Evolutionary conservation across 768 basidiomycete genomes (phyloP), one percentile per base, ranked within the genome.

Genomic region (Pleurotus citrinopileatus): DNA sequence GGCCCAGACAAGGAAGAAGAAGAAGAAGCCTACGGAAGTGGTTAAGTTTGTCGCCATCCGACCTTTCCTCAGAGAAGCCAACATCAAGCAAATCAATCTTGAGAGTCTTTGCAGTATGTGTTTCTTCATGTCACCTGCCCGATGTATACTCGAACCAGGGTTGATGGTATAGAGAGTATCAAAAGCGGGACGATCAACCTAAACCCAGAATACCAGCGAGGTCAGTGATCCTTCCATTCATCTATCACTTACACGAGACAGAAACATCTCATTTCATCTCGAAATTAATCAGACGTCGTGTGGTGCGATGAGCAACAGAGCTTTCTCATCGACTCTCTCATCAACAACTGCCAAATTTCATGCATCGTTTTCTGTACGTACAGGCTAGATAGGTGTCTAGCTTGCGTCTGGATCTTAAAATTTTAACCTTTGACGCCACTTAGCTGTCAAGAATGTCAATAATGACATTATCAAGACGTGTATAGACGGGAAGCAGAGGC

Each of bases 401-500:
- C 17, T 27, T 36, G 23, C 42, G n/a, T n/a, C n/a, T n/a, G n/a
- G n/a, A 19, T 20, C 19, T 25, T 43, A 2, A 43, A 43, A 20
- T 43, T 43, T 25, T 43, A 43, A 19, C 3, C 23, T 43, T 43
- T 9, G 17, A 17, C 28, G 70, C 89, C 38, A 88, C 89, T 20
- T 89, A n/a, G n/a, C 89, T 52, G 77, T 84, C 83, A 57, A n/a
- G 77, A 57, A 3, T 0, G 9, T 13, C 40, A 1, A 36, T 17
- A 42, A 87, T 89, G 61, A 74, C 70, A 9, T 7, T 15, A 40
- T 19, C 2, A 81, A 81, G 59, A 82, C 81, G 1, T 89, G 87
- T 60, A 87, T 89, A 6, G 89, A 91, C 60, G 91, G 91, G 15
- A 93, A 93, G 62, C 91, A 93, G 63, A 71, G 91, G 22, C 65